Percentiles rank a stretch among this genome's conserved stretches.
These are phyloP conservation scores for Clonostachys rhizophaga DNA, from an alignment of 2,329 filamentous ascomycete species.

Conservation along the genomic window DNA sequence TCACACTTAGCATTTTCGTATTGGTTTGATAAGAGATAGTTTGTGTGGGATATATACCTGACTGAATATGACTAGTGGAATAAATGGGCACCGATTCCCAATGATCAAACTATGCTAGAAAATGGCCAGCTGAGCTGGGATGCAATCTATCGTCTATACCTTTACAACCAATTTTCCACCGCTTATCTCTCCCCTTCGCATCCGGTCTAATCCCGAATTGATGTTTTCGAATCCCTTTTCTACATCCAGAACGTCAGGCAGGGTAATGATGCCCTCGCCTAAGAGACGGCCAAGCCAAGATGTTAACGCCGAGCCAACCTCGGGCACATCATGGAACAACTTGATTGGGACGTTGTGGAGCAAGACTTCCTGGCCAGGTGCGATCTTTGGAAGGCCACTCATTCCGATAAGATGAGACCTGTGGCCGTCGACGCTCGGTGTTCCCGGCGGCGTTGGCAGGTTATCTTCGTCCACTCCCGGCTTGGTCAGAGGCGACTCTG, in stretches of 20 bases:
- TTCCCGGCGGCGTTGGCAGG: slow-evolving; percentile 28
- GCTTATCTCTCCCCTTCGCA: slow-evolving; percentile 61
- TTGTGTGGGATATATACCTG: too few relatives aligned
- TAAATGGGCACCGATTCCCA: too few relatives aligned
- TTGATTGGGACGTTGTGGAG: slow-evolving; percentile 72
- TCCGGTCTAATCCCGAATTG: slow-evolving; percentile 62
- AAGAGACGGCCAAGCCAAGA: slow-evolving; percentile 66
- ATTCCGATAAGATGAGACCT: slow-evolving; percentile 60
- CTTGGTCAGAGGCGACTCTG: not conserved
- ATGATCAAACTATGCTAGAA: too few relatives aligned
- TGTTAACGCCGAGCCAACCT: slow-evolving; percentile 58
- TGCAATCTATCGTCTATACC: not conserved
- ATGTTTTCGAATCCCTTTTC: slow-evolving; percentile 60
- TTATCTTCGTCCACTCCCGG: not conserved
- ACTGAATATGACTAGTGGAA: too few relatives aligned
- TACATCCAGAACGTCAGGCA: slow-evolving; percentile 62
- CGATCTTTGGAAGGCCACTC: slow-evolving; percentile 59
- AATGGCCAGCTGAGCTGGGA: too few relatives aligned
- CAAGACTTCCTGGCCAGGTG: slow-evolving; percentile 33
- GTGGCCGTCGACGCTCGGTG: slow-evolving; percentile 15
- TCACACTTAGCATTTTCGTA: too few relatives aligned
- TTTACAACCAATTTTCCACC: slow-evolving; percentile 65
- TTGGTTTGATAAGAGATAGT: too few relatives aligned
- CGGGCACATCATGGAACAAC: slow-evolving; percentile 64
- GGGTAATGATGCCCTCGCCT: slow-evolving; percentile 40